Evolutionary conservation across 2,329 filamentous ascomycete species (phyloP).

Genomic region (Arthrobotrys megalospora): DNA sequence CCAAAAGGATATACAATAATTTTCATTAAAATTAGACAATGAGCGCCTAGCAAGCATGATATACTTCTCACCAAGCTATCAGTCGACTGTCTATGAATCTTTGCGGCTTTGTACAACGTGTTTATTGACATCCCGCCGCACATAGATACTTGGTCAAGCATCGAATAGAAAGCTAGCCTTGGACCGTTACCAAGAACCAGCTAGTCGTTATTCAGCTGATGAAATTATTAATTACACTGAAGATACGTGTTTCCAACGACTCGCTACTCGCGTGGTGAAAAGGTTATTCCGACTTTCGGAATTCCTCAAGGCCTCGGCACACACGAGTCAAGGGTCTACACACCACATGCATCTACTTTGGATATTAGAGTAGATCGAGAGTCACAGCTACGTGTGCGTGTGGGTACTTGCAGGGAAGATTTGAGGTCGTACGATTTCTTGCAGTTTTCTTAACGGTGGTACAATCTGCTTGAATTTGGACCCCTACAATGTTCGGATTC

Average conservation of each 20-base stretch:
- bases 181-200: constrained; percentile 8
- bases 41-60: too few relatives aligned
- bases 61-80: too few relatives aligned
- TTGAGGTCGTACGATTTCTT: constrained; percentile 3
- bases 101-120: too few relatives aligned
- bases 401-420: background rate
- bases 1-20: too few relatives aligned
- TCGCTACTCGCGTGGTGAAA: constrained; percentile 40
- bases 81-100: too few relatives aligned
- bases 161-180: background rate
- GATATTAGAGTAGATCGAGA: background rate
- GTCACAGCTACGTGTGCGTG: background rate
- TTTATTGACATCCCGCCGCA: too few relatives aligned
- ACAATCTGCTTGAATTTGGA: background rate
- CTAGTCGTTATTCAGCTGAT: constrained; percentile 3
- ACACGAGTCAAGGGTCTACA: too few relatives aligned
- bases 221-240: constrained; percentile 4
- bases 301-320: background rate
- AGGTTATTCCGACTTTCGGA: constrained; percentile 42
- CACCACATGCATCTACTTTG: background rate
- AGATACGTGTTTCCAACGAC: background rate
- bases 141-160: too few relatives aligned
- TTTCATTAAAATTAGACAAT: too few relatives aligned
- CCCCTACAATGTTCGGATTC: background rate
- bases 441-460: background rate